phyloP scores from a whole-genome alignment of 1,139 yeast species.

The Meyerozyma carpophila region DNA sequence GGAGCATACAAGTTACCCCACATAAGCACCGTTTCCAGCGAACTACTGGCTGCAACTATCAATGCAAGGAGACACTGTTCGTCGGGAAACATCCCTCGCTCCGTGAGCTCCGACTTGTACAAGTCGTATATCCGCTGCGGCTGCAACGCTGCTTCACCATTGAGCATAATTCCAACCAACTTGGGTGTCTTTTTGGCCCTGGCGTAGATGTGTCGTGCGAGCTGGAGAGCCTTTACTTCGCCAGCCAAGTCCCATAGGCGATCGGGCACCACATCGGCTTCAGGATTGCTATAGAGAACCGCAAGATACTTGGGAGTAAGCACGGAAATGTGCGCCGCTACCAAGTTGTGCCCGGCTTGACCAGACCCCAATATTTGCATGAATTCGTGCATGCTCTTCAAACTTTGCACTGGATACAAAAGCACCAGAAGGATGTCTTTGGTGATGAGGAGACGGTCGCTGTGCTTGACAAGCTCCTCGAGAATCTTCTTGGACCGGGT shows the following conservation, averaged over 20 bases:
- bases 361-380: slow-evolving; percentile 9
- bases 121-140: slow-evolving; percentile 31
- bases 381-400: slow-evolving; percentile 17
- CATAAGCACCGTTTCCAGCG: slow-evolving; percentile 11
- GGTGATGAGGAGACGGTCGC: slow-evolving; percentile 20
- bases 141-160: slow-evolving; percentile 40
- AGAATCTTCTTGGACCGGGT: slow-evolving; percentile 23
- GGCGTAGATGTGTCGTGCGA: slow-evolving; percentile 20
- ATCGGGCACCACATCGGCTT: slow-evolving; percentile 3
- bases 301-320: slow-evolving; percentile 29
- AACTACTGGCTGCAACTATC: slow-evolving; percentile 29
- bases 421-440: slow-evolving; percentile 26
- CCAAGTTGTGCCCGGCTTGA: slow-evolving; percentile 3
- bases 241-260: not conserved
- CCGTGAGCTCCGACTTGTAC: slow-evolving; percentile 22
- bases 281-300: slow-evolving; percentile 14
- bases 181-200: slow-evolving; percentile 19
- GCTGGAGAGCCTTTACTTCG: slow-evolving; percentile 2
- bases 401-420: slow-evolving; percentile 20
- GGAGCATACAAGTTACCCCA: slow-evolving; percentile 55
- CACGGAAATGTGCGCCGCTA: slow-evolving; percentile 8
- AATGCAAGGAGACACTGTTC: slow-evolving; percentile 39
- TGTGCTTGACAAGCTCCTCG: slow-evolving; percentile 18
- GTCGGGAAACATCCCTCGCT: slow-evolving; percentile 20
- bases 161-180: slow-evolving; percentile 31